Evolutionary conservation across 2,329 filamentous ascomycete species (phyloP), one percentile per base, ranked within the genome.

Genomic region (Ophiostoma ips): DNA sequence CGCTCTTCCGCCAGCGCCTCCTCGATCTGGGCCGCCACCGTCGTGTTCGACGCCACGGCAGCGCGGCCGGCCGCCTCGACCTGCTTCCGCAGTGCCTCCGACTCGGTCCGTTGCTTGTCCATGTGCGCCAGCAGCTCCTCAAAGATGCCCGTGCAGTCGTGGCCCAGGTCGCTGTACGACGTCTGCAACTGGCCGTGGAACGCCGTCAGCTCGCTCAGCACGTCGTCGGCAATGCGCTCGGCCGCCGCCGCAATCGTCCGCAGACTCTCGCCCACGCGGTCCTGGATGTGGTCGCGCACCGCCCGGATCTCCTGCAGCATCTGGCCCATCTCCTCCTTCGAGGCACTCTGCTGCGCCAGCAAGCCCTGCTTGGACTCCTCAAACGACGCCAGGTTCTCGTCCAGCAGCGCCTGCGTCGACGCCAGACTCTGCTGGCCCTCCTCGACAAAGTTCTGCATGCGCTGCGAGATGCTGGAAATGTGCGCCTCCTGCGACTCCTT

Each of bases 251-350:
- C 88, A 19, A 96, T 79, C 24, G 87, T 81, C 59, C 87, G 82
- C 40, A 96, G 71, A 9, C 89, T 90, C 60, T 88, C 81, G 2
- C 87, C 86, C 45, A 96, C 86, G 54, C 84, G 83, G 46, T 77
- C 72, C 69, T 95, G 95, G 48, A 96, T 87, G 49, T 86, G 82
- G 62, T 95, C 85, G 19, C 90, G 79, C 21, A 96, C 73, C n/a
- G 77, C 79, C 62, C 89, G 89, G 63, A 96, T 95, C 62, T 94
- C 90, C 59, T 92, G 86, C 10, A 98, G 72, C 2, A 95, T 83
- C n/a, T 77, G 71, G 58, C 95, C 89, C 85, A 95, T 88, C 51
- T 89, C 84, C 45, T 89, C 80, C 59, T 84, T 86, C 3, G 87
- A 83, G 54, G 74, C 71, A 21, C 75, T 71, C 50, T 81, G 84